A percentile compares a stretch with the other conserved stretches of the same genome.
Evolutionary conservation across 164 flowering plant species (phyloP).

Genomic region (Macadamia tetraphylla): DNA sequence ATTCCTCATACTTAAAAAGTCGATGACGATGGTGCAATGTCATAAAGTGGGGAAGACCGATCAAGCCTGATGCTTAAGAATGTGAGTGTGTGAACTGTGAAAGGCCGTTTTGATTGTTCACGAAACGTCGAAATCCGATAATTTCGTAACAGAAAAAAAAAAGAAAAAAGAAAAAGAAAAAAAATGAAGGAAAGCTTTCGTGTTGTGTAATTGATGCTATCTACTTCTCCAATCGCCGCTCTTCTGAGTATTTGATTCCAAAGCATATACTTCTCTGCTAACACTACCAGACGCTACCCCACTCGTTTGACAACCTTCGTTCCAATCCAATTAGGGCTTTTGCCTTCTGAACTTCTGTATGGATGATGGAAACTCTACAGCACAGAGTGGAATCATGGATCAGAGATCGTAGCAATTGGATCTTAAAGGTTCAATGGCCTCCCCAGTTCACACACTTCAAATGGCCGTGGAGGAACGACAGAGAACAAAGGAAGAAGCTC

Average conservation of each 20-base stretch:
- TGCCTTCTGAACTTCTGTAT: not conserved
- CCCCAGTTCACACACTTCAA: slow-evolving; percentile 60
- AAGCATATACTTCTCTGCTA: not conserved
- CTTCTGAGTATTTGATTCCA: not conserved
- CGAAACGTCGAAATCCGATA: too few relatives aligned
- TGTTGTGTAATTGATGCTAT: not conserved
- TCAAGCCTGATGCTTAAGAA: too few relatives aligned
- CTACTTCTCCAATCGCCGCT: not conserved
- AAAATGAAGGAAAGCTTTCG: not conserved
- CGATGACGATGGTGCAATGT: too few relatives aligned
- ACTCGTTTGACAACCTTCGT: not conserved
- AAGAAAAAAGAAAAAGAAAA: not conserved
- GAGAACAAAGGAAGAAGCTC: slow-evolving; percentile 55
- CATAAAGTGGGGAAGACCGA: too few relatives aligned
- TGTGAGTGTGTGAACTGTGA: too few relatives aligned
- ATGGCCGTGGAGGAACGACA: slow-evolving; percentile 68
- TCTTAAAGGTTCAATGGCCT: slow-evolving; percentile 52
- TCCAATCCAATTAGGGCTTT: slow-evolving; percentile 1
- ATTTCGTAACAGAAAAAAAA: not conserved
- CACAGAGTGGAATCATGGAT: slow-evolving; percentile 77
- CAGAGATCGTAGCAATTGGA: slow-evolving; percentile 52
- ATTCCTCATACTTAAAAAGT: too few relatives aligned
- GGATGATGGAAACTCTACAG: slow-evolving; percentile 61
- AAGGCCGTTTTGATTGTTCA: too few relatives aligned
- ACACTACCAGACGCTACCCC: not conserved